These are phyloP conservation scores for Leishmania amazonensis DNA, from an alignment of 208 protist species.

Conservation along the genomic window DNA sequence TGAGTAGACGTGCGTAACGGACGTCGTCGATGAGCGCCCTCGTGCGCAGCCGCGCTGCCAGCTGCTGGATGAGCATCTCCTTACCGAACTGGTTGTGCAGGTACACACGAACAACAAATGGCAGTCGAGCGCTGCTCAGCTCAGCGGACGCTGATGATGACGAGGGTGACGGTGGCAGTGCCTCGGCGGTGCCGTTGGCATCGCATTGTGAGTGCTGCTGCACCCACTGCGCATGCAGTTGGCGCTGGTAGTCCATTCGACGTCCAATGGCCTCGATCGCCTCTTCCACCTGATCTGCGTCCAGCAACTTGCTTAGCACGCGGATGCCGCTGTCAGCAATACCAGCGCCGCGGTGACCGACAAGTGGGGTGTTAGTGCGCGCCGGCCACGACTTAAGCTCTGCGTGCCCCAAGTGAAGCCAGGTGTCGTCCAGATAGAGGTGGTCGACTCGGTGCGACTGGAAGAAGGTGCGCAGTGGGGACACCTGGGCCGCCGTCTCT, in stretches of 20 bases:
- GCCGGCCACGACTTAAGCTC: conserved; percentile 12
- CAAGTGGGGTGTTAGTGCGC: neutral
- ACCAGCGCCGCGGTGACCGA: neutral
- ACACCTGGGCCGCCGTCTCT: conserved; percentile 13
- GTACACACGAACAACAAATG: conserved; percentile 72
- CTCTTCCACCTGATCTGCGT: conserved; percentile 57
- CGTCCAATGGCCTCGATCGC: conserved; percentile 71
- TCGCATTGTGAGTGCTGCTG: neutral
- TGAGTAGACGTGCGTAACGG: conserved; percentile 48
- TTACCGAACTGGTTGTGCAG: conserved; percentile 88
- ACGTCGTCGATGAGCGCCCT: conserved; percentile 57
- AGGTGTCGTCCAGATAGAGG: conserved; percentile 86
- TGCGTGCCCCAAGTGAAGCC: conserved; percentile 66
- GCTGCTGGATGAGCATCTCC: conserved; percentile 63
- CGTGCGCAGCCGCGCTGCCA: conserved; percentile 57
- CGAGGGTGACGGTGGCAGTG: neutral
- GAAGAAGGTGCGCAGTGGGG: conserved; percentile 50
- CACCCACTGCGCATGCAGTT: conserved; percentile 21
- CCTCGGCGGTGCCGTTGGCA: neutral
- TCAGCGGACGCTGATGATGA: neutral
- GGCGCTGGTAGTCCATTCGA: conserved; percentile 58
- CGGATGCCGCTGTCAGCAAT: conserved; percentile 21
- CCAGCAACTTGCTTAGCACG: conserved; percentile 69
- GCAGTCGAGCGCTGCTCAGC: conserved; percentile 17
- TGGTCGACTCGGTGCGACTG: conserved; percentile 66